Evolutionary conservation across 2,329 filamentous ascomycete species (phyloP).

Genomic region (Pseudocercospora fijiensis): DNA sequence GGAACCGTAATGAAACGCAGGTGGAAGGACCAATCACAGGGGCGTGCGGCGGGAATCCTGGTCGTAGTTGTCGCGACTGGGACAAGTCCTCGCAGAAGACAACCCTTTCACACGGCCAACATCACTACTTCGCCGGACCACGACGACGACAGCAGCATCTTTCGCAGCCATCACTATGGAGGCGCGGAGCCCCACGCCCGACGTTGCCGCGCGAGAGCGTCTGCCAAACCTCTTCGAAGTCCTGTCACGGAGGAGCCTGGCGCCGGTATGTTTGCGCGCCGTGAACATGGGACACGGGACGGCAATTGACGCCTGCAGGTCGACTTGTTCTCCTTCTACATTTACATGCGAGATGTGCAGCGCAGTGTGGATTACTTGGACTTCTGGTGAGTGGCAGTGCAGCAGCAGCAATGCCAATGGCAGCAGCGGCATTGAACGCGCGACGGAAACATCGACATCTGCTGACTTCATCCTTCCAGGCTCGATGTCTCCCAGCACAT

Average conservation of each 20-base stretch:
- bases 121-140: background rate
- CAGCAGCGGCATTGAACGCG: background rate
- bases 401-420: background rate
- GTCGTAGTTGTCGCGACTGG: background rate
- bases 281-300: background rate
- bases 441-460: background rate
- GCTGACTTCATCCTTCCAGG: constrained; percentile 55
- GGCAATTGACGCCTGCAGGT: constrained; percentile 49
- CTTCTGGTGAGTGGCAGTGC: constrained; percentile 72
- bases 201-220: constrained; percentile 62
- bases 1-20: background rate
- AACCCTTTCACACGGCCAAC: background rate
- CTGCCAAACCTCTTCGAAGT: constrained; percentile 96
- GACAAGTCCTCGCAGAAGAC: background rate
- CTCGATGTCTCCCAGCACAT: constrained; percentile 99
- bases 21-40: background rate
- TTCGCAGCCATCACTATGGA: constrained; percentile 6
- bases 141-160: background rate
- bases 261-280: constrained; percentile 53
- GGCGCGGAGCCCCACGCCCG: constrained; percentile 31
- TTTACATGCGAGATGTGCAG: constrained; percentile 99
- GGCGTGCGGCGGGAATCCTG: background rate
- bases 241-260: constrained; percentile 85
- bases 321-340: constrained; percentile 98
- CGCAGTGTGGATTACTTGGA: constrained; percentile 96